A percentile compares a stretch with the other conserved stretches of the same genome.
Conservation (phyloP, 495 filamentous ascomycete genomes). For the Penicillium coffeae region DNA sequence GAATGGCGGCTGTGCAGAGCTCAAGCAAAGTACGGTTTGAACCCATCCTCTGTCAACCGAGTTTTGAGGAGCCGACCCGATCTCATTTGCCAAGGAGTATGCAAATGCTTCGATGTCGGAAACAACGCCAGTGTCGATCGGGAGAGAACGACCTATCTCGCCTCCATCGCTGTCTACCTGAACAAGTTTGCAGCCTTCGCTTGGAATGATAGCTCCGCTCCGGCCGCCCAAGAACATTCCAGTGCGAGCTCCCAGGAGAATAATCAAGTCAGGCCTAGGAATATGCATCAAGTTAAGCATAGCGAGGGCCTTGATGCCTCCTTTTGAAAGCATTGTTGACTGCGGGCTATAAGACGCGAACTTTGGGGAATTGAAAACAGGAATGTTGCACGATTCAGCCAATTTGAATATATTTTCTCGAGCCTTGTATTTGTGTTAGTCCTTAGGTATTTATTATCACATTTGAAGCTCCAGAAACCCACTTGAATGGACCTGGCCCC, state of each 20-base stretch:
- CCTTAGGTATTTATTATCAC: not conserved
- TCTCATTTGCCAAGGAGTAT: slow-evolving; percentile 8
- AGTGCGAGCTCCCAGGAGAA: slow-evolving; percentile 26
- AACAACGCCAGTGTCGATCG: slow-evolving; percentile 22
- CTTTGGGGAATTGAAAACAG: slow-evolving; percentile 24
- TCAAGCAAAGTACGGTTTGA: slow-evolving; percentile 7
- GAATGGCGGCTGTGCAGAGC: slow-evolving; percentile 12
- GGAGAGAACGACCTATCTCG: slow-evolving; percentile 23
- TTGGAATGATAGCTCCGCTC: slow-evolving; percentile 23
- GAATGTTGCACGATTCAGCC: slow-evolving; percentile 14
- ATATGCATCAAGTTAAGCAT: slow-evolving; percentile 13
- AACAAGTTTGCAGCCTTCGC: slow-evolving; percentile 18
- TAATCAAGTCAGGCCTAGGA: slow-evolving; percentile 16
- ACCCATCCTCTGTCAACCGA: slow-evolving; percentile 17
- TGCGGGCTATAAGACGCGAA: slow-evolving; percentile 6
- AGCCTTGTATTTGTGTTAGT: slow-evolving; percentile 7
- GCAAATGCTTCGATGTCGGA: slow-evolving; percentile 20
- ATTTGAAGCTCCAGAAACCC: not conserved
- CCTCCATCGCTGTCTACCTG: slow-evolving; percentile 24
- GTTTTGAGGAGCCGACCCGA: not conserved
- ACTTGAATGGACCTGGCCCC: slow-evolving; percentile 14
- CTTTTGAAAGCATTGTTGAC: slow-evolving; percentile 9
- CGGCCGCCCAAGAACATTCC: slow-evolving; percentile 27
- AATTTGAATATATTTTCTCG: slow-evolving; percentile 12
- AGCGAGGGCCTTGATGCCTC: slow-evolving; percentile 6